phyloP scores from a whole-genome alignment of 805 yeast species.

The Pichia exigua region DNA sequence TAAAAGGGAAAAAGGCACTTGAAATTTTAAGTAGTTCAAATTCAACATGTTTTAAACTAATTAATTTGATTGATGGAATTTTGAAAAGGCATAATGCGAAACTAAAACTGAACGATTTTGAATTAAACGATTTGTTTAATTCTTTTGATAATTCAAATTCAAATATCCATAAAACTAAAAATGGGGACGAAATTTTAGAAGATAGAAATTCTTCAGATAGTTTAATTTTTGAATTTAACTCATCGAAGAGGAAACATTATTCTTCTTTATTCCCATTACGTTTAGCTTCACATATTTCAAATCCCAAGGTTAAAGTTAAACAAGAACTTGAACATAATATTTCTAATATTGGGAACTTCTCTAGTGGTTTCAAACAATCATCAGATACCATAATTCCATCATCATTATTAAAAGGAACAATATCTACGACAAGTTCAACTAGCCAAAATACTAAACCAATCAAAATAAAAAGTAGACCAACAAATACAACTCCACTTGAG shows the following conservation, averaged over 20 bases:
- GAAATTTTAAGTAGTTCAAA: conserved; percentile 33
- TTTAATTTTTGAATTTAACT: conserved; percentile 3
- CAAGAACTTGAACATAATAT: neutral
- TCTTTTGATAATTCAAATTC: neutral
- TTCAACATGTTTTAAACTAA: conserved; percentile 38
- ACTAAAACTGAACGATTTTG: conserved; percentile 7
- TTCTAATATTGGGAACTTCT: neutral
- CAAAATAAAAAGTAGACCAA: neutral
- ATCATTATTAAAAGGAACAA: neutral
- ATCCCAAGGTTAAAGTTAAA: neutral
- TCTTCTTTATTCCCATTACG: conserved; percentile 4
- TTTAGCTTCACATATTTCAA: neutral
- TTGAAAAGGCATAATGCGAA: conserved; percentile 15
- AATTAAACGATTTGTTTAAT: conserved; percentile 1
- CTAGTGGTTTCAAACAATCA: neutral
- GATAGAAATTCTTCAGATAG: neutral
- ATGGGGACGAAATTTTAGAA: neutral
- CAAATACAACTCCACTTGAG: neutral
- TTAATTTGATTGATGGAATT: conserved; percentile 38
- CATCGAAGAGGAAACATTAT: conserved; percentile 7
- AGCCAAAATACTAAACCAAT: neutral
- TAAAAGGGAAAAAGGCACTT: conserved; percentile 34
- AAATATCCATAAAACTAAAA: neutral
- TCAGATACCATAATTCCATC: neutral
- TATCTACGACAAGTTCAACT: neutral